These are phyloP conservation scores for Liquidambar formosana DNA, from an alignment of 164 flowering plant species.

Conservation along the genomic window DNA sequence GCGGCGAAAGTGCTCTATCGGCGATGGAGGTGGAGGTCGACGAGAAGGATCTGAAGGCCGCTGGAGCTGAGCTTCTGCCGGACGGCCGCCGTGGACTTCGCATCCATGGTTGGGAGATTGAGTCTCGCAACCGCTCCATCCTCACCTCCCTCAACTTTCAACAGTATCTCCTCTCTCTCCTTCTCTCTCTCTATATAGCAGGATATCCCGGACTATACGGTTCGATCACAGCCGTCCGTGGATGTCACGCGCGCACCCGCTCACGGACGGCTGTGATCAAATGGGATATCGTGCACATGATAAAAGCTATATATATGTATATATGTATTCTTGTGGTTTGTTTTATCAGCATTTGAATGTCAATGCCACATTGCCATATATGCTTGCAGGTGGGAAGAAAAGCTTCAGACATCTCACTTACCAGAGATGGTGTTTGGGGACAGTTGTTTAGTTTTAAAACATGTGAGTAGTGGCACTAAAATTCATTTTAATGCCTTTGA, in stretches of 20 bases:
- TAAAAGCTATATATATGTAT: no score
- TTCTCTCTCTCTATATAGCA: background rate
- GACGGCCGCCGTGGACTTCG: conserved; percentile 69
- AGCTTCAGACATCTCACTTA: conserved; percentile 72
- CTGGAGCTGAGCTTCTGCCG: conserved; percentile 59
- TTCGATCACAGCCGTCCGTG: no score
- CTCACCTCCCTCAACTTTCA: conserved; percentile 52
- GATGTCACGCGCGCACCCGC: no score
- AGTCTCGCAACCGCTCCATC: conserved; percentile 60
- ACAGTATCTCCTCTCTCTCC: conserved; percentile 36
- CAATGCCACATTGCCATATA: conserved; percentile 10
- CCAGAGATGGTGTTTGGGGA: conserved; percentile 99
- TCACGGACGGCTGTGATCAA: no score
- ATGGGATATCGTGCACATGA: no score
- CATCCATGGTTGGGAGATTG: conserved; percentile 86
- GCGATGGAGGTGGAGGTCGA: conserved; percentile 50
- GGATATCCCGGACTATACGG: no score
- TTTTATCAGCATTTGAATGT: background rate
- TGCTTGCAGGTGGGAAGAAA: conserved; percentile 80
- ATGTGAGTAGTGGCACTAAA: conserved; percentile 49
- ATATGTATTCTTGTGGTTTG: background rate
- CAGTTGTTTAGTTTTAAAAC: conserved; percentile 64
- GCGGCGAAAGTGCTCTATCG: background rate
- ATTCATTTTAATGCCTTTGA: conserved; percentile 87
- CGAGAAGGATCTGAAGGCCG: conserved; percentile 58